Evolutionary conservation across 2,329 filamentous ascomycete species (phyloP), one percentile per base, ranked within the genome.

Genomic region (Thelonectria blattea): DNA sequence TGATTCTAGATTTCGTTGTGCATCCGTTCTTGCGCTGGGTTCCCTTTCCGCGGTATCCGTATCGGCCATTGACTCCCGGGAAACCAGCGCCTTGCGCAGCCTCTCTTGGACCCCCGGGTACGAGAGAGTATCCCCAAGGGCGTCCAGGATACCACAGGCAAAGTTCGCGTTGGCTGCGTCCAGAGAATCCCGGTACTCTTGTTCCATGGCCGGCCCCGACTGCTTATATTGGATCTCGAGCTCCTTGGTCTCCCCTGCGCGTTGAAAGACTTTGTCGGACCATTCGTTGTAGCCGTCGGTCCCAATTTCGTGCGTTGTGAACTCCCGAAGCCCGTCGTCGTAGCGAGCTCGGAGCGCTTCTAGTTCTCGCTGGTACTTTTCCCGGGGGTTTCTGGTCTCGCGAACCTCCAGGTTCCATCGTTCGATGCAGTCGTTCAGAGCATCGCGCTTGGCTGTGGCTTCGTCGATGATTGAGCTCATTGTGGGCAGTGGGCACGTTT

Each of bases 161-260:
- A 27, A 27, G 49, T n/a, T 52, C 18, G 8, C 11, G 34, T 52
- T 14, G 34, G 34, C 34, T 41, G 34, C 34, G 3, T 42, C 49
- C 49, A 42, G 49, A 18, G 14, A 32, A 18, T 22, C 18, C 49
- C 24, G 18, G 37, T 52, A 52, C 18, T 52, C 34, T 42, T 14
- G 49, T 30, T 52, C 49, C 49, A 52, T 42, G n/a, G 34, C 24
- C 5, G 34, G 3, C n/a, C 12, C 14, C 18, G 18, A 42, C 15
- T 52, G 37, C 34, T 6, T 15, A 30, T 42, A 27, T 27, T 52
- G 34, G 12, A n/a, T 52, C 49, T 52, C 49, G 49, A 41, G 49
- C 20, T 52, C 49, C 34, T 52, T 42, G 20, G 42, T 42, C 34
- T 52, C 49, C 34, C 20, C 24, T 7, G 12, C 32, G 14, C 42